Evolutionary conservation across 768 basidiomycete genomes (phyloP).

Genomic region (Suillus americanus): DNA sequence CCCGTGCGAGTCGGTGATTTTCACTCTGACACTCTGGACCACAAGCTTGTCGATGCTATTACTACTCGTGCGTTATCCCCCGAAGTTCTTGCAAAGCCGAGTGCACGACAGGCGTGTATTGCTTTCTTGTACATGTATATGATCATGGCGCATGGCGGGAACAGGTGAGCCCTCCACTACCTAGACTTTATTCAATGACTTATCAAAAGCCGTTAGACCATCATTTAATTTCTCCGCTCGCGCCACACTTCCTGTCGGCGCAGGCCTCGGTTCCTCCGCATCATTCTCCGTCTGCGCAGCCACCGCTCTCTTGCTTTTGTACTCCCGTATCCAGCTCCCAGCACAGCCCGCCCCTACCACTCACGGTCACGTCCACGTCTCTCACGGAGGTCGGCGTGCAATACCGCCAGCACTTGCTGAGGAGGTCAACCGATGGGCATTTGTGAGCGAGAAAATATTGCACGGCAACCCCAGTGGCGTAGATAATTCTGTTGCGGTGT

Average conservation of each 20-base stretch:
- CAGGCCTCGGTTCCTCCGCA: constrained; percentile 96
- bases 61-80: constrained; percentile 42
- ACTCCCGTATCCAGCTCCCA: constrained; percentile 65
- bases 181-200: constrained; percentile 13
- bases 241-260: constrained; percentile 89
- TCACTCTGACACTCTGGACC: constrained; percentile 69
- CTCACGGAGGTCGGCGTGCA: constrained; percentile 65
- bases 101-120: constrained; percentile 50
- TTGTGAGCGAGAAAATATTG: constrained; percentile 91
- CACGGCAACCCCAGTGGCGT: constrained; percentile 98
- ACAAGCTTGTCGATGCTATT: constrained; percentile 71
- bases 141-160: constrained; percentile 54
- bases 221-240: constrained; percentile 80
- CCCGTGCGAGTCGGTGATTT: constrained; percentile 48
- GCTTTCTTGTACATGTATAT: constrained; percentile 96
- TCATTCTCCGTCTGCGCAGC: constrained; percentile 90
- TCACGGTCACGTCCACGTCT: constrained; percentile 57
- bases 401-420: constrained; percentile 67
- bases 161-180: constrained; percentile 47
- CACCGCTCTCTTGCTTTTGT: constrained; percentile 74
- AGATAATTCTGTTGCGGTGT: constrained; percentile 92
- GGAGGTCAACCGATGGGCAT: constrained; percentile 90
- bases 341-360: constrained; percentile 46
- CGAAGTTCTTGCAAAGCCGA: constrained; percentile 27
- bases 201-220: constrained; percentile 45